Base-by-base conservation (phyloP, 768 basidiomycete genomes). In the Mycena sanguinolenta region DNA sequence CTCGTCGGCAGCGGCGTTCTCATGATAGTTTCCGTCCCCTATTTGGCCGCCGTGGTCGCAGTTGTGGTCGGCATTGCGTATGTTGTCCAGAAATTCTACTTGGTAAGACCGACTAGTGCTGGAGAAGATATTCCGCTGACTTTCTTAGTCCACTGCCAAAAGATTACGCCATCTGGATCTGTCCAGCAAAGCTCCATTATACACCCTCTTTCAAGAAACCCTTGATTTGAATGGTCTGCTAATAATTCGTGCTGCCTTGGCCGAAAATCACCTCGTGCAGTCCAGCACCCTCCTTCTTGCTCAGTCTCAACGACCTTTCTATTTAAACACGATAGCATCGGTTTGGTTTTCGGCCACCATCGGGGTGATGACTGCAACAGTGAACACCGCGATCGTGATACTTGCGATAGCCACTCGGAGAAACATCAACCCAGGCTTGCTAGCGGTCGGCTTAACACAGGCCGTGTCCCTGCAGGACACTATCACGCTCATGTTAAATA, bases 161-260 rank as follows among this genome's bases (percentile, higher is more conserved):
- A 79, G 58, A 21, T 74, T 64, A 34, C 67, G 71, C n/a, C 39
- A 67, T 25, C n/a, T 63, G 38, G 71, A 72, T 67, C 28, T 62
- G 27, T 32, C 55, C 17, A 53, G 44, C 57, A 39, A 34, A 28
- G 69, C 82, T 88, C 91, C 77, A 84, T 88, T 46, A 82, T 91
- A 58, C 77, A 92, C 13, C 86, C 66, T 67, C 12, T 68, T 66
- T 27, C 71, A 67, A 55, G 69, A 38, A 5, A 69, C n/a, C n/a
- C n/a, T 72, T 10, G 67, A 69, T 25, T 63, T 68, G 13, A 69
- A 68, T 30, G 65, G 59, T 2, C 66, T 91, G 9, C 86, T 88
- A 3, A 86, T 86, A 1, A 80, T 93, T 23, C 92, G 92, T 75
- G 86, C 90, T 3, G 89, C 91, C 70, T 92, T 91, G 78, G 88